Evolutionary conservation across 1,139 yeast genomes (phyloP).

Genomic region (Suhomyces kunorum): DNA sequence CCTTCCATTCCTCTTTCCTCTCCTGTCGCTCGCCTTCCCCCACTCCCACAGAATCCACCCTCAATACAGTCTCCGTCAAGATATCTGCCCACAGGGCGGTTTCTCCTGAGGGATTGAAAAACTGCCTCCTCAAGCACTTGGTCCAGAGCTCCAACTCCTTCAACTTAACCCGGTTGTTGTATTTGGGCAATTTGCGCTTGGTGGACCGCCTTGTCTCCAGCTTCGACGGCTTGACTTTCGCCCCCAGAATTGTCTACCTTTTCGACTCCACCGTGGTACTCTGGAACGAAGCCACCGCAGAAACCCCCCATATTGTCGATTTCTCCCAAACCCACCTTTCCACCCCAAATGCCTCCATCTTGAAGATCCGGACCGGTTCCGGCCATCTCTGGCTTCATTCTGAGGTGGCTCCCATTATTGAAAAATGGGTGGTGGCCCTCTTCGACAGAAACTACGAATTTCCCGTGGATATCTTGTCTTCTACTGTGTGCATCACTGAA

Average conservation of each 20-base stretch:
- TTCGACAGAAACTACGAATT: constrained; percentile 35
- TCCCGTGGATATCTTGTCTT: constrained; percentile 41
- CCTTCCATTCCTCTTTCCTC: not conserved
- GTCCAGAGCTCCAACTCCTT: constrained; percentile 27
- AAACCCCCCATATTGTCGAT: constrained; percentile 9
- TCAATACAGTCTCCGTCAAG: constrained; percentile 20
- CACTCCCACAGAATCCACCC: constrained; percentile 19
- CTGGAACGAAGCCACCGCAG: constrained; percentile 16
- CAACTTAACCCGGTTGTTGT: constrained; percentile 28
- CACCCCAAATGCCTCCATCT: constrained; percentile 23
- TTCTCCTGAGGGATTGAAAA: constrained; percentile 29
- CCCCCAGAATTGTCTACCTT: constrained; percentile 28
- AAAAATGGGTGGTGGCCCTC: constrained; percentile 49
- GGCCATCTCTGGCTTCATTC: constrained; percentile 26
- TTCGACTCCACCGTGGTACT: constrained; percentile 37
- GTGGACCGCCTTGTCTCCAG: constrained; percentile 36
- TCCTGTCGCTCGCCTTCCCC: constrained; percentile 18
- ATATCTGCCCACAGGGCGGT: constrained; percentile 21
- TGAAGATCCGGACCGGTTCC: constrained; percentile 15
- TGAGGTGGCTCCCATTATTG: constrained; percentile 31
- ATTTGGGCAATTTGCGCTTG: constrained; percentile 39
- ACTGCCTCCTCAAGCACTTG: constrained; percentile 32
- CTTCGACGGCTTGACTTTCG: constrained; percentile 14
- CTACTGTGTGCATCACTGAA: constrained; percentile 30
- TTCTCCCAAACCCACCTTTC: constrained; percentile 12